These are phyloP conservation scores for Tulasnella sp. DNA, from an alignment of 768 basidiomycete species.

Conservation along the genomic window DNA sequence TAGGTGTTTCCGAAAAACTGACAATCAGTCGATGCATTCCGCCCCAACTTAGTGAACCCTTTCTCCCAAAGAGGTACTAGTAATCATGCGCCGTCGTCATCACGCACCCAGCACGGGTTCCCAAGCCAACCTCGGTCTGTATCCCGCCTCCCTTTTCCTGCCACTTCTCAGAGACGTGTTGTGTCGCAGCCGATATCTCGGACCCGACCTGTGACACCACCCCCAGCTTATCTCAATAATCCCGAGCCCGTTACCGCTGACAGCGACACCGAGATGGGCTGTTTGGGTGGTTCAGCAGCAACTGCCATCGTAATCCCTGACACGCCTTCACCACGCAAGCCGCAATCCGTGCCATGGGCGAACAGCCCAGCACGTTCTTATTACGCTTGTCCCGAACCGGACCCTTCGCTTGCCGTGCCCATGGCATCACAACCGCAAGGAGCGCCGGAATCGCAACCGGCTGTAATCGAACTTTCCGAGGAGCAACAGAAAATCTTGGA, in stretches of 20 bases:
- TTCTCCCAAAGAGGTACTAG: background rate
- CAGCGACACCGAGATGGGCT: background rate
- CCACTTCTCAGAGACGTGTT: background rate
- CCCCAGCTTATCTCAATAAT: background rate
- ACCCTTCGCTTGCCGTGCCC: background rate
- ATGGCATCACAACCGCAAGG: background rate
- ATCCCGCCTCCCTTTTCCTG: background rate
- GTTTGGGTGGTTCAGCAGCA: background rate
- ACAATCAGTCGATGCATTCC: background rate
- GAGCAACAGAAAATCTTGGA: conserved; percentile 28
- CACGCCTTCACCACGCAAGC: background rate
- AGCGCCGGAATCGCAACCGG: background rate
- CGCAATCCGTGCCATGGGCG: background rate
- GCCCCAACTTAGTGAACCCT: background rate
- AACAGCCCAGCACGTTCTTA: background rate
- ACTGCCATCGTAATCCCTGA: background rate
- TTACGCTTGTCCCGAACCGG: background rate
- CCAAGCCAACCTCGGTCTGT: background rate
- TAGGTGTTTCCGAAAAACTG: background rate
- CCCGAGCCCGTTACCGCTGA: background rate
- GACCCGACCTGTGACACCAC: background rate
- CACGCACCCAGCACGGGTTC: background rate
- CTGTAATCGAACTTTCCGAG: conserved; percentile 26
- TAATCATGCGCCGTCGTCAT: background rate
- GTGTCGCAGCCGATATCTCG: background rate